Base-by-base conservation (phyloP, 139 green algal species). In the Chara braunii region DNA sequence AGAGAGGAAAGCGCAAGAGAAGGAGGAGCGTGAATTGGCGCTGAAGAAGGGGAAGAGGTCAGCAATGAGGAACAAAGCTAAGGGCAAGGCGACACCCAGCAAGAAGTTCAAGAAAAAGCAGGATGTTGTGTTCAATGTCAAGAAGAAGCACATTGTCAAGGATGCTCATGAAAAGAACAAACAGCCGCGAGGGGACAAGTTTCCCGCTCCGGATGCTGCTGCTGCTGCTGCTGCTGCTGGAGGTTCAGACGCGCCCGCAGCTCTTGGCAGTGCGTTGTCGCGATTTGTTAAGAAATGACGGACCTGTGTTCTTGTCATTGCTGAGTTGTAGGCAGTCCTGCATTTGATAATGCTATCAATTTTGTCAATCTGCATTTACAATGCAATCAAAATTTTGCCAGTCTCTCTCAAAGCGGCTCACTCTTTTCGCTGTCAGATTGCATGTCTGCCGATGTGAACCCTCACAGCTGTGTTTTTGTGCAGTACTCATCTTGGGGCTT, bases 81-180 rank as follows among this genome's bases (percentile, higher is more conserved):
- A 95, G 65, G 91, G 90, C 64, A 91, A 91, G 73, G 95, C 94
- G 81, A 89, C 83, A 75, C 85, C 89, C 18, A 87, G 59, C 22
- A 79, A 84, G 69, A 77, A 81, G 40, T 80, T 88, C 54, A 68
- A 78, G 50, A 92, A 91, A 78, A 95, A 95, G 83, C 87, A 96
- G 78, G 61, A 65, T 45, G 95, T 95, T 74, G 83, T 96, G 59
- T 85, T 96, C 8, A 72, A 82, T 26, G 50, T 60, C 18, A 75
- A 78, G 22, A 1, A 37, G 29, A 3, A 55, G 51, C 2, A 23
- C 1, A 31, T 55, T 1, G 6, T 7, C 23, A 32, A 0, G 12
- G 24, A 66, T 9, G 18, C 37, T 26, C 26, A 33, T 2, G 5
- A 24, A 2, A 72, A 44, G 14, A 9, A 56, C 8, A 12, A 11